Evolutionary conservation across 179 eudicot species (phyloP).

Genomic region (Silene noctiflora): DNA sequence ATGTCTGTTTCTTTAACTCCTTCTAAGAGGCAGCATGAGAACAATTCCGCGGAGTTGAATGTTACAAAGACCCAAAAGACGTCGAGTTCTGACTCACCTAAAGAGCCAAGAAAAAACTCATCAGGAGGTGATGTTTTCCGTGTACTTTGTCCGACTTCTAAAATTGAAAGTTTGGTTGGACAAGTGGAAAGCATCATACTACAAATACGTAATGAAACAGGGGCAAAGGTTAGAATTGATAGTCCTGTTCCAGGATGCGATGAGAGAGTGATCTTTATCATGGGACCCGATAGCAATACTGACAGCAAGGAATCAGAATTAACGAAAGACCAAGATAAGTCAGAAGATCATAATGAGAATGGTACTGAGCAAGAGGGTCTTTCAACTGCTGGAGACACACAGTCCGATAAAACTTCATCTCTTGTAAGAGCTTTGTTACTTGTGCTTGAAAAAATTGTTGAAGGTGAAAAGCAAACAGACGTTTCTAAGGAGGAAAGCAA

Average conservation of each 20-base stretch:
- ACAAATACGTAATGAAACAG: constrained; percentile 69
- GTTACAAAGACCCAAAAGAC: constrained; percentile 61
- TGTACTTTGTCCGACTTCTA: constrained; percentile 62
- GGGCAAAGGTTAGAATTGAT: constrained; percentile 69
- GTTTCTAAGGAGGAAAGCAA: constrained; percentile 45
- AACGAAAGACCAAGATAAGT: constrained; percentile 36
- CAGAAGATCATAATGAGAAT: constrained; percentile 38
- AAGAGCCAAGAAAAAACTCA: constrained; percentile 32
- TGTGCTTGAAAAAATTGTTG: constrained; percentile 58
- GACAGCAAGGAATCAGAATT: constrained; percentile 37
- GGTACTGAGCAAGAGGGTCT: constrained; percentile 32
- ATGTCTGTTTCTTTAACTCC: constrained; percentile 80
- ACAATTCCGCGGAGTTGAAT: constrained; percentile 41
- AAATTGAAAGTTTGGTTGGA: constrained; percentile 53
- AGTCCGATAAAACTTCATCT: constrained; percentile 45
- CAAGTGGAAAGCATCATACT: constrained; percentile 50
- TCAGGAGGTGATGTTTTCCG: constrained; percentile 52
- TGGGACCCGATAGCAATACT: constrained; percentile 41
- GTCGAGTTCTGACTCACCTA: constrained; percentile 35
- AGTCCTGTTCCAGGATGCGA: constrained; percentile 65
- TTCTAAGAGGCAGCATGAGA: constrained; percentile 61
- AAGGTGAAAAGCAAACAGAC: constrained; percentile 43
- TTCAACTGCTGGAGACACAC: constrained; percentile 37
- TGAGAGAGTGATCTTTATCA: constrained; percentile 61
- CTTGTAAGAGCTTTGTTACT: constrained; percentile 71